A percentile compares a stretch with the other conserved stretches of the same genome.
phyloP scores from a whole-genome alignment of 176 grass and related monocot species.

The Aegilops speltoides region DNA sequence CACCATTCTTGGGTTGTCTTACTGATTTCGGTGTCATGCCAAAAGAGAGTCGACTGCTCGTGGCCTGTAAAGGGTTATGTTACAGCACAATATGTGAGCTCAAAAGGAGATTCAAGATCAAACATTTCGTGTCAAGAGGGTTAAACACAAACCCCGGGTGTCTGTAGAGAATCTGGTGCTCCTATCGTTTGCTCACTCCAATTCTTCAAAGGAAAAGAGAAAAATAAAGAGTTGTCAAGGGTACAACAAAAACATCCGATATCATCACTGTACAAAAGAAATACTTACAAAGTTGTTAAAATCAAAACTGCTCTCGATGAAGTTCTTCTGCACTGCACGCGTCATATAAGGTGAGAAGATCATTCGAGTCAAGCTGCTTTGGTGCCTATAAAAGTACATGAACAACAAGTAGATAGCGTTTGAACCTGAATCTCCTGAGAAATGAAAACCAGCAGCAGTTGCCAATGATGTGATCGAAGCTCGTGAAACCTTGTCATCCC shows the following conservation, averaged over 20 bases:
- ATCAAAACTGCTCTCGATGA: constrained; percentile 36
- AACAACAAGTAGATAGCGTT: constrained; percentile 1
- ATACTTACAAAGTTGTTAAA: constrained; percentile 71
- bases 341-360: constrained; percentile 11
- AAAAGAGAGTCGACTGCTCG: constrained; percentile 52
- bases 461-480: constrained; percentile 54
- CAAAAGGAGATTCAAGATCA: neutral
- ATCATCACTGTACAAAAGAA: constrained; percentile 1
- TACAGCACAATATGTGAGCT: neutral
- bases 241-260: constrained; percentile 13
- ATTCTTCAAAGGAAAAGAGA: constrained; percentile 38
- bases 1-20: constrained; percentile 80
- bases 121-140: neutral
- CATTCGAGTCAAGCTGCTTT: neutral
- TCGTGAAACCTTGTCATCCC: constrained; percentile 38
- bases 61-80: constrained; percentile 50
- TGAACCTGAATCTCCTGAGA: constrained; percentile 70
- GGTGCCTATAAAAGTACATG: constrained; percentile 14
- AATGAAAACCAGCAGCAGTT: constrained; percentile 47
- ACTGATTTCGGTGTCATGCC: constrained; percentile 84
- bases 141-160: constrained; percentile 67
- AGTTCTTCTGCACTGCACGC: constrained; percentile 54
- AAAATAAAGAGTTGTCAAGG: constrained; percentile 17
- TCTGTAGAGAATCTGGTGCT: constrained; percentile 47
- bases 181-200: constrained; percentile 51